Evolutionary conservation across 768 basidiomycete species (phyloP).

Genomic region (Amanita muscaria): DNA sequence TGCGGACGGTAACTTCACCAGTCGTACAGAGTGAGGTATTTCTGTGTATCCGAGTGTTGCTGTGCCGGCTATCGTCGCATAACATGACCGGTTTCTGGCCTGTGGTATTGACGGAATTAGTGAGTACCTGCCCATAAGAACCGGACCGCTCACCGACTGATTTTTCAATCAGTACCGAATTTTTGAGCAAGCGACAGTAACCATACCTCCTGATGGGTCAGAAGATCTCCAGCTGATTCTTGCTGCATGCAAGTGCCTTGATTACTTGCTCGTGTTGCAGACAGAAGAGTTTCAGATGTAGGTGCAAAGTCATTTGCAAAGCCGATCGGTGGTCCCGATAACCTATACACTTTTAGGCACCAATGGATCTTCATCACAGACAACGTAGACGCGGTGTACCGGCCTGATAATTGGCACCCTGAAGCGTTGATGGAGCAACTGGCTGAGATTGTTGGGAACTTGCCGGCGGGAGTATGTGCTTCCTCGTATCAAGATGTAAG

Average conservation of each 20-base stretch:
- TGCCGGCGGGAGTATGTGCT: constrained; percentile 40
- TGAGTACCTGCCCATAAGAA: constrained; percentile 23
- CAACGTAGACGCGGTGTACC: constrained; percentile 91
- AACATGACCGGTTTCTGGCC: constrained; percentile 97
- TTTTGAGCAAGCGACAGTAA: constrained; percentile 71
- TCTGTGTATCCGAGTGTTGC: constrained; percentile 81
- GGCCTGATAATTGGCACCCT: constrained; percentile 73
- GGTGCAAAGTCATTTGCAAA: constrained; percentile 9
- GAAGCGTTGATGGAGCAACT: constrained; percentile 89
- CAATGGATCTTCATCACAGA: constrained; percentile 99
- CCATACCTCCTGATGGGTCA: constrained; percentile 70
- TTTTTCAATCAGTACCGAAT: constrained; percentile 63
- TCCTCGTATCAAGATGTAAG: not conserved
- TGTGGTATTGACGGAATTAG: constrained; percentile 86
- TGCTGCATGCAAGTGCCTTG: constrained; percentile 89
- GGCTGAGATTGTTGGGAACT: constrained; percentile 68
- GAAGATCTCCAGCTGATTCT: constrained; percentile 79
- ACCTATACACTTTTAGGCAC: constrained; percentile 41
- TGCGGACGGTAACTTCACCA: constrained; percentile 71
- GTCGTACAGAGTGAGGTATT: constrained; percentile 92
- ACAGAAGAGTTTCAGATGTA: constrained; percentile 98
- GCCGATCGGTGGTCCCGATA: not conserved
- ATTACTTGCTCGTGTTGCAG: constrained; percentile 85
- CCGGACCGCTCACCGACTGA: not conserved
- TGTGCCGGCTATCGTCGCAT: constrained; percentile 85